Evolutionary conservation across 768 basidiomycete genomes (phyloP), one percentile per base, ranked within the genome.

Genomic region (Boletus fagicola): DNA sequence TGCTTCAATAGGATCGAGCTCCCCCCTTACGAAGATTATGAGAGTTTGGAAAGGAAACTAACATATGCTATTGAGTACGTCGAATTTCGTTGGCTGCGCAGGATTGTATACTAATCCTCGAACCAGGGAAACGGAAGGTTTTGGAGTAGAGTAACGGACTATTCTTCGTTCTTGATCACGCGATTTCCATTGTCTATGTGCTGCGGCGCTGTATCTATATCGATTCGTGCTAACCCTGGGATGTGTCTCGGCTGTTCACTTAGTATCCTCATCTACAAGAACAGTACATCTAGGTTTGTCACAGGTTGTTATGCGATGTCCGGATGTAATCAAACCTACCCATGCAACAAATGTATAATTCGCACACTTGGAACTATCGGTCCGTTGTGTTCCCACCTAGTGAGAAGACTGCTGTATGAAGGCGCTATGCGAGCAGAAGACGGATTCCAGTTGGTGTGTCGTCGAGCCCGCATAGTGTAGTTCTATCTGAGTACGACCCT

Each of bases 1-100:
- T 97, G 94, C 74, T 96, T 97, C 80, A 96, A 96, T 69, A 77
- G 88, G 49, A 76, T 92, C 49, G 94, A 97, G 68, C 74, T 97
- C 24, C 94, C 94, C 0, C 89, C 92, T 16, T 97, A 97, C 70
- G 83, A 90, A 64, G 88, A 91, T 68, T 92, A 90, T 66, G 87
- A 91, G 71, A 89, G 84, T 64, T 72, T 96, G 58, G 93, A 96
- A 72, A 85, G 85, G 69, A 94, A 94, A 73, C 70, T 97, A 49
- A 82, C 86, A 42, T 88, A 86, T 68, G 91, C 91, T 20, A 89
- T 93, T 39, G 91, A 93, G 86, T 90, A 63, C 56, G 88, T 79
- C 26, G 40, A 4, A 54, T 49, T 33, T 54, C 26, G 49, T 47
- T 46, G 1, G 24, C 45, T 16, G 38, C n/a, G 24, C 47, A 35